These are phyloP conservation scores for Ulmus americana DNA, from an alignment of 331 rosid genomes.

Conservation along the genomic window DNA sequence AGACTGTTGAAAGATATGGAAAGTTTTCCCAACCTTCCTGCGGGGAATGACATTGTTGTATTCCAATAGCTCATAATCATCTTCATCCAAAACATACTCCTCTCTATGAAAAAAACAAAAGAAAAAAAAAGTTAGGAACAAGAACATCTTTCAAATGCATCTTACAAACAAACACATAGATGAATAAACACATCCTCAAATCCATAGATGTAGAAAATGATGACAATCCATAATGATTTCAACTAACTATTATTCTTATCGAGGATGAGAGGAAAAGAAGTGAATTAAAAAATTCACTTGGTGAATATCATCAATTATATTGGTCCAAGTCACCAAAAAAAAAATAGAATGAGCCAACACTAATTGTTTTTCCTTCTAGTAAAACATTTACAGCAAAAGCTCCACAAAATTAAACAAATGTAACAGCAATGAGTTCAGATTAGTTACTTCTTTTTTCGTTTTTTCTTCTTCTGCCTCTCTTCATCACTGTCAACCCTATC, in stretches of 20 bases:
- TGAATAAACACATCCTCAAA: not conserved
- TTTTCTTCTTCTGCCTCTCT: conserved; percentile 89
- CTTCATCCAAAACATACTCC: conserved; percentile 89
- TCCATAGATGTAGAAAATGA: not conserved
- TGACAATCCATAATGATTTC: not conserved
- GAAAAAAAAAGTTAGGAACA: not conserved
- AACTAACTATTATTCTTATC: not conserved
- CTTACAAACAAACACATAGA: not conserved
- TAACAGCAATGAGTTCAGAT: conserved; percentile 7
- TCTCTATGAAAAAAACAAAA: conserved; percentile 46
- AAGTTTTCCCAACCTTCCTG: conserved; percentile 55
- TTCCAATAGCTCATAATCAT: conserved; percentile 85
- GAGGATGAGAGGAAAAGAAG: not conserved
- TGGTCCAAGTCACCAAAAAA: not conserved
- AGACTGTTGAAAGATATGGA: not conserved
- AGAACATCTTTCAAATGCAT: not conserved
- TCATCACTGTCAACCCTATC: conserved; percentile 81
- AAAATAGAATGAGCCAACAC: not conserved
- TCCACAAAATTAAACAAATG: not conserved
- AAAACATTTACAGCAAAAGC: not conserved
- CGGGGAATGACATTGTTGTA: conserved; percentile 89
- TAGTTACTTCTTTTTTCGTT: conserved; percentile 78
- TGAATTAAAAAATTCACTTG: no score
- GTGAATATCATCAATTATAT: not conserved
- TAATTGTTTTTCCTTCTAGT: not conserved